Percentiles rank a stretch among this genome's conserved stretches.
These are phyloP conservation scores for Zasmidium cellare DNA, from an alignment of 2,329 filamentous ascomycete genomes.

Conservation along the genomic window DNA sequence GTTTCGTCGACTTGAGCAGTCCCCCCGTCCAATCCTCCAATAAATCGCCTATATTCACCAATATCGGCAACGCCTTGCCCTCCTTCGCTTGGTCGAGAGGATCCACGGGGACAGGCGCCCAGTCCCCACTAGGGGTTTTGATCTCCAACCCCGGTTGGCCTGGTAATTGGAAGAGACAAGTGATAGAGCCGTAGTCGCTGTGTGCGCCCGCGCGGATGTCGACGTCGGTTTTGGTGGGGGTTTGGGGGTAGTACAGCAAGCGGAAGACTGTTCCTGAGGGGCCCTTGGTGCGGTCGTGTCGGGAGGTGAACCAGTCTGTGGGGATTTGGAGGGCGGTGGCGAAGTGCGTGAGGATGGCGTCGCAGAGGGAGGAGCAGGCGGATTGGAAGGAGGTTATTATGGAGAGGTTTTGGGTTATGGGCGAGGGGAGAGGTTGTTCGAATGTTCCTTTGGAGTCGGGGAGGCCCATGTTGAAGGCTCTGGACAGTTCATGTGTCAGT, in stretches of 20 bases:
- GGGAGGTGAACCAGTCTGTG: conserved; percentile 58
- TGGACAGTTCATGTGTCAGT: conserved; percentile 39
- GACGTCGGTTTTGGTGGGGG: conserved; percentile 26
- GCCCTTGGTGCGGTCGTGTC: conserved; percentile 56
- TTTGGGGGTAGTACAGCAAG: conserved; percentile 52
- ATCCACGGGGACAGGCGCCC: conserved; percentile 47
- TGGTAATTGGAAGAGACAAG: conserved; percentile 77
- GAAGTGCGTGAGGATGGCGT: conserved; percentile 72
- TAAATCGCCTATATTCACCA: conserved; percentile 70
- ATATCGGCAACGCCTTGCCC: conserved; percentile 56
- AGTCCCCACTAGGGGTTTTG: conserved; percentile 53
- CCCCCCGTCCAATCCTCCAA: conserved; percentile 89
- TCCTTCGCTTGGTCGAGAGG: conserved; percentile 35
- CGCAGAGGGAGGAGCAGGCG: conserved; percentile 71
- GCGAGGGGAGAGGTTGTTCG: conserved; percentile 72
- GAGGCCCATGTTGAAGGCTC: conserved; percentile 88
- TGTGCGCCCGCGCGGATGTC: conserved; percentile 89
- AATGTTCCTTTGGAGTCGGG: conserved; percentile 64
- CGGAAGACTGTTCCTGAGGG: conserved; percentile 54
- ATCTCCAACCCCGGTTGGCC: conserved; percentile 88
- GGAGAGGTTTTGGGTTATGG: conserved; percentile 60
- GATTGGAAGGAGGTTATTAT: conserved; percentile 67
- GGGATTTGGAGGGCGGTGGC: conserved; percentile 68
- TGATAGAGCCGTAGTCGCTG: conserved; percentile 75
- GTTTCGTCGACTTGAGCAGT: conserved; percentile 81